A percentile compares a stretch with the other conserved stretches of the same genome.
phyloP scores from a whole-genome alignment of 805 yeast species.

The Candida awuae region DNA sequence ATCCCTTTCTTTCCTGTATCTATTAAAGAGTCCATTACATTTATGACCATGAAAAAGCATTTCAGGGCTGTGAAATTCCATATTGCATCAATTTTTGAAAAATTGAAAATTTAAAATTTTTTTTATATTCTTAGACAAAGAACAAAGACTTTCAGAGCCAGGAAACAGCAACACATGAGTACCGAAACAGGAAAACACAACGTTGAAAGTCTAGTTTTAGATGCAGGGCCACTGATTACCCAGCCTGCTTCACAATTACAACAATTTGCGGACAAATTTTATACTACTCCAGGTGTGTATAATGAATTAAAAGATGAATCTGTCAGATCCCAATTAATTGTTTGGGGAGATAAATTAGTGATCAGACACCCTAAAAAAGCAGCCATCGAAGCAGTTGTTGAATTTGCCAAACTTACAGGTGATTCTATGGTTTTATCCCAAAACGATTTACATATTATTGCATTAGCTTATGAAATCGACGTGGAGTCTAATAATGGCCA shows the following conservation, averaged over 20 bases:
- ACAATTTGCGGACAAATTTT: conserved; percentile 61
- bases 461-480: conserved; percentile 84
- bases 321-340: conserved; percentile 65
- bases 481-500: conserved; percentile 61
- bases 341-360: conserved; percentile 70
- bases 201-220: conserved; percentile 63
- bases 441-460: conserved; percentile 88
- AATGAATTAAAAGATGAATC: conserved; percentile 81
- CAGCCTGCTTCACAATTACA: conserved; percentile 70
- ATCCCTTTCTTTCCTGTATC: too few relatives aligned
- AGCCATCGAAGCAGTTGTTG: conserved; percentile 55
- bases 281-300: conserved; percentile 87
- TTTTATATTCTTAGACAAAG: neutral
- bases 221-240: conserved; percentile 92
- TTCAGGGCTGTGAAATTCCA: too few relatives aligned
- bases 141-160: too few relatives aligned
- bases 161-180: too few relatives aligned
- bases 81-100: too few relatives aligned
- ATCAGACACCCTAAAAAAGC: conserved; percentile 71
- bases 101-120: neutral
- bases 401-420: conserved; percentile 83
- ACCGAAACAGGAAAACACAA: conserved; percentile 9
- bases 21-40: too few relatives aligned
- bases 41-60: too few relatives aligned
- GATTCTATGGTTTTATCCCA: conserved; percentile 81